These are phyloP conservation scores for Penicillium palitans DNA, from an alignment of 2,329 filamentous ascomycete genomes.

Conservation along the genomic window DNA sequence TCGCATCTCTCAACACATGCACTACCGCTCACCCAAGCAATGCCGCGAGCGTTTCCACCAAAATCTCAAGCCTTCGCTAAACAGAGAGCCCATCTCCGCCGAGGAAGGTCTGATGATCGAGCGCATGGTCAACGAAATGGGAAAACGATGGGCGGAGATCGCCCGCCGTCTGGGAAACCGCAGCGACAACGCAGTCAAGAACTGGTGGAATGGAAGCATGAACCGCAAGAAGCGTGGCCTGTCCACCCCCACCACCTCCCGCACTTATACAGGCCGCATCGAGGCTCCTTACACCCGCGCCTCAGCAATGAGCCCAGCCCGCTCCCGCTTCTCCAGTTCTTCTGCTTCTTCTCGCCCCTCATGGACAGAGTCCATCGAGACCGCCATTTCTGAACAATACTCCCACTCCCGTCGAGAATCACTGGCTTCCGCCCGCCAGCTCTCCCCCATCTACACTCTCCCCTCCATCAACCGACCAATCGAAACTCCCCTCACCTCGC, in stretches of 20 bases:
- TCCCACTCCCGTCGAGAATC: conserved; percentile 28
- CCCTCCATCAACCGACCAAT: conserved; percentile 40
- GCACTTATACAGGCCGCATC: conserved; percentile 40
- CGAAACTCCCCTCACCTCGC: conserved; percentile 64
- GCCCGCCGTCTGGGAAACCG: conserved; percentile 76
- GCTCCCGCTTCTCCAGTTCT: conserved; percentile 31
- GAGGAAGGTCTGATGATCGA: conserved; percentile 75
- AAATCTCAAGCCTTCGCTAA: conserved; percentile 76
- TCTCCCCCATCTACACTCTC: conserved; percentile 43
- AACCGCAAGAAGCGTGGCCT: conserved; percentile 68
- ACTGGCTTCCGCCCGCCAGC: conserved; percentile 29
- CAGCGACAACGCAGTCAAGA: conserved; percentile 95
- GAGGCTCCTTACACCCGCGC: conserved; percentile 41
- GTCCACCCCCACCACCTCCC: conserved; percentile 33
- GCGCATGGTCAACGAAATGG: conserved; percentile 71
- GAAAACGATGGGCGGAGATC: conserved; percentile 92
- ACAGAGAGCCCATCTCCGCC: conserved; percentile 70
- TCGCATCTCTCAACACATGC: conserved; percentile 72
- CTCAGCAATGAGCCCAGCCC: conserved; percentile 33
- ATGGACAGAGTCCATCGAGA: conserved; percentile 24
- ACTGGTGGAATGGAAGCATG: conserved; percentile 95
- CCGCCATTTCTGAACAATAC: conserved; percentile 17
- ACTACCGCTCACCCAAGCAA: conserved; percentile 84
- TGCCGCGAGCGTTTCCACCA: conserved; percentile 93
- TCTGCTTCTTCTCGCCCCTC: conserved; percentile 26